A percentile compares a stretch with the other conserved stretches of the same genome.
Evolutionary conservation across 2,329 filamentous ascomycete species (phyloP).

Genomic region (Celoporthe dispersa): DNA sequence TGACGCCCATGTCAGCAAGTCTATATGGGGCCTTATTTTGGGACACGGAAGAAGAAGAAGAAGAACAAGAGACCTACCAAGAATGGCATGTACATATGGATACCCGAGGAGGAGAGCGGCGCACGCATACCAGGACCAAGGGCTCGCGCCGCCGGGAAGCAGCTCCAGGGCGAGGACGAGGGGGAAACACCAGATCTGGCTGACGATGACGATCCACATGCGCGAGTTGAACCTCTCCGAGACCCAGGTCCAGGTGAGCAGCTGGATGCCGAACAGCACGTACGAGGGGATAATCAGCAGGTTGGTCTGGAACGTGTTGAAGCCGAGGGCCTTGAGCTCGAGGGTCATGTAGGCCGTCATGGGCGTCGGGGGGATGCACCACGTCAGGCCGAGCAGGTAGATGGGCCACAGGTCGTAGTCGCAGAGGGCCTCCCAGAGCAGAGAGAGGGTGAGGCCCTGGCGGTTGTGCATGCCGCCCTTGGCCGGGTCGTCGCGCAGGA

Average conservation of each 20-base stretch:
- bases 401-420: slow-evolving; percentile 32
- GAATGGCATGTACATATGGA: slow-evolving; percentile 48
- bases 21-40: too few species aligned
- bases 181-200: slow-evolving; percentile 57
- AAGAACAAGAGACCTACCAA: slow-evolving; percentile 34
- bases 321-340: slow-evolving; percentile 29
- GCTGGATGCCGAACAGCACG: slow-evolving; percentile 49
- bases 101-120: slow-evolving; percentile 51
- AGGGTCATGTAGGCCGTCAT: slow-evolving; percentile 29
- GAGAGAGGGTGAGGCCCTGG: slow-evolving; percentile 26
- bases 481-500: slow-evolving; percentile 40
- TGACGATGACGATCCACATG: slow-evolving; percentile 46
- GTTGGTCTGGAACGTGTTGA: slow-evolving; percentile 34
- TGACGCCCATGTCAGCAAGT: background rate
- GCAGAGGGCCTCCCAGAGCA: slow-evolving; percentile 30
- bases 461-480: slow-evolving; percentile 37
- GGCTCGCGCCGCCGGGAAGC: slow-evolving; percentile 39
- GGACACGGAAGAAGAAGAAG: background rate
- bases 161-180: slow-evolving; percentile 52
- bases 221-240: slow-evolving; percentile 50
- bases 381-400: slow-evolving; percentile 39
- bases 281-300: slow-evolving; percentile 40
- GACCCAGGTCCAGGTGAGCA: slow-evolving; percentile 53
- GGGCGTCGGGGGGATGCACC: slow-evolving; percentile 42
- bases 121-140: slow-evolving; percentile 53